Conservation (phyloP, 1,284 basidiomycete genomes). For the Agroathelia rolfsii region DNA sequence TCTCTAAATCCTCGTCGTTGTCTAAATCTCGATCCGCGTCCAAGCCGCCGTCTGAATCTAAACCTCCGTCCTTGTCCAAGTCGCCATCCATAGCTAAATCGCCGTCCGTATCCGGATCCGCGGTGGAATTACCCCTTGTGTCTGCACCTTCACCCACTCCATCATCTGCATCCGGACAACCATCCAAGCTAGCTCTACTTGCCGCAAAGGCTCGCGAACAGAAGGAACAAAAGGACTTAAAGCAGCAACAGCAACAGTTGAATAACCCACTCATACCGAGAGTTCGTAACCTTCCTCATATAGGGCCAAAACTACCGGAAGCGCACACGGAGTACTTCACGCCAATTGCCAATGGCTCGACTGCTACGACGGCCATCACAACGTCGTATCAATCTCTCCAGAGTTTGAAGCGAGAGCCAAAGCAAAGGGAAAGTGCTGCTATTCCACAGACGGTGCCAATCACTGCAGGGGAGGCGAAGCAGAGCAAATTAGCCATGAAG, state of each 20-base stretch:
- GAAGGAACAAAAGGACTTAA: conserved; percentile 27
- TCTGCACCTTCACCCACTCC: conserved; percentile 10
- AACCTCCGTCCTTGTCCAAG: neutral
- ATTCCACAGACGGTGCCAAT: conserved; percentile 9
- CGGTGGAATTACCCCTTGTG: conserved; percentile 6
- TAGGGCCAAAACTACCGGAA: conserved; percentile 25
- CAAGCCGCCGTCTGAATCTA: conserved; percentile 7
- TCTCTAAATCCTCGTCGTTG: conserved; percentile 12
- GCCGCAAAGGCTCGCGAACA: conserved; percentile 38
- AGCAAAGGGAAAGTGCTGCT: conserved; percentile 28
- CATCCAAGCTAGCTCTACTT: conserved; percentile 64
- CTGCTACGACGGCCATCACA: conserved; percentile 71
- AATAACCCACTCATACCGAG: conserved; percentile 8
- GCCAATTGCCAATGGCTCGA: conserved; percentile 64
- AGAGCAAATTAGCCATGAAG: conserved; percentile 63
- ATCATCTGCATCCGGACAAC: conserved; percentile 23
- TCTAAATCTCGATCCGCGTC: conserved; percentile 15
- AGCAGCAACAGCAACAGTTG: conserved; percentile 10
- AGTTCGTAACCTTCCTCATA: conserved; percentile 13
- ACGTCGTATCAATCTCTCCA: conserved; percentile 62
- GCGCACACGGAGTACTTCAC: conserved; percentile 57
- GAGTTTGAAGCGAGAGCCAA: too few relatives aligned
- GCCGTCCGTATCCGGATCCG: neutral
- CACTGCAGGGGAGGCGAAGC: conserved; percentile 28
- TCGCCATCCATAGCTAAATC: too few relatives aligned